phyloP scores from a whole-genome alignment of 805 yeast genomes.

The Barnettozyma siamensis region DNA sequence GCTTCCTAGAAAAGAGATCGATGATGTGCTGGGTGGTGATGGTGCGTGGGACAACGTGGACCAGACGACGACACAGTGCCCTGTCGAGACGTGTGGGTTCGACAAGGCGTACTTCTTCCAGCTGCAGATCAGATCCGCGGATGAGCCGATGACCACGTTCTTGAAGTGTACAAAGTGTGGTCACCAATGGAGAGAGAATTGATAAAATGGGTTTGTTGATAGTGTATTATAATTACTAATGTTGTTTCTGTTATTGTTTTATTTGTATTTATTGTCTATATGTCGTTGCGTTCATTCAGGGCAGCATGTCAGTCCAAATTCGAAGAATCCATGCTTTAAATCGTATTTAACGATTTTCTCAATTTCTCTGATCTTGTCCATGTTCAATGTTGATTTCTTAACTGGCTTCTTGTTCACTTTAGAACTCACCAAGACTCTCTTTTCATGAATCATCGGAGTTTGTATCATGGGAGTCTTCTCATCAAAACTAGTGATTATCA shows the following conservation, averaged over 20 bases:
- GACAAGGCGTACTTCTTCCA: conserved; percentile 95
- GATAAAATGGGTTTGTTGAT: not conserved
- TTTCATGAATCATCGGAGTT: too few species aligned
- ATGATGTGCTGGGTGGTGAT: conserved; percentile 93
- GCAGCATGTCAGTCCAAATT: not conserved
- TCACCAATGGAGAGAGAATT: conserved; percentile 96
- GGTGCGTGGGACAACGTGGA: conserved; percentile 99
- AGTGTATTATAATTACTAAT: not conserved
- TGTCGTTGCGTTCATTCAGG: not conserved
- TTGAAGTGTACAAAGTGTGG: conserved; percentile 92
- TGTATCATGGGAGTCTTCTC: too few species aligned
- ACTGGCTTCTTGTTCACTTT: too few species aligned
- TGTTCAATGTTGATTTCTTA: not conserved
- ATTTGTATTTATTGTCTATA: not conserved
- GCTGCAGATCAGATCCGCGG: conserved; percentile 94
- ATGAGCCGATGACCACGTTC: conserved; percentile 99
- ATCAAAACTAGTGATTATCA: not conserved
- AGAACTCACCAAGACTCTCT: too few species aligned
- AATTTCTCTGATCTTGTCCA: not conserved
- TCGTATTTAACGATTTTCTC: not conserved
- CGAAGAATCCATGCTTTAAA: conserved; percentile 1
- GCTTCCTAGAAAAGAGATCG: conserved; percentile 83
- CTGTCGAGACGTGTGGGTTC: conserved; percentile 77
- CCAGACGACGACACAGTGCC: conserved; percentile 91
- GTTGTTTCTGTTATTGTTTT: too few species aligned